These are phyloP conservation scores for Austropuccinia psidii DNA, from an alignment of 1,284 basidiomycete genomes.

Conservation along the genomic window DNA sequence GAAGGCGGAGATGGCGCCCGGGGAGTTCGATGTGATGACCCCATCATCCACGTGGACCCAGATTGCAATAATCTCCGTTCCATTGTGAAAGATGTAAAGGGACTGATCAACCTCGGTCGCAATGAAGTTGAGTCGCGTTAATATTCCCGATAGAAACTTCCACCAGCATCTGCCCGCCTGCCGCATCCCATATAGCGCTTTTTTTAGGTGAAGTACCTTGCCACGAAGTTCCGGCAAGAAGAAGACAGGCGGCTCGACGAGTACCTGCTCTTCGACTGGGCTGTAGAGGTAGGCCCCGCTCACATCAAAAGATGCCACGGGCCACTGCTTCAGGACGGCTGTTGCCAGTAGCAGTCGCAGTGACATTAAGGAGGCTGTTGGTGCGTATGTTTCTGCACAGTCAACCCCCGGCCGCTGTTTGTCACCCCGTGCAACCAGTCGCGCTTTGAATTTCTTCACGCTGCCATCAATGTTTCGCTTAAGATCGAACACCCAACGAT, in stretches of 20 bases:
- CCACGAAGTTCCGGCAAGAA: too few relatives aligned
- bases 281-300: too few relatives aligned
- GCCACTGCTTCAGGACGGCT: neutral
- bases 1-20: too few relatives aligned
- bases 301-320: neutral
- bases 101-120: too few relatives aligned
- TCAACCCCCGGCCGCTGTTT: neutral
- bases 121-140: too few relatives aligned
- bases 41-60: too few relatives aligned
- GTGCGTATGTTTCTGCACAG: neutral
- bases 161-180: too few relatives aligned
- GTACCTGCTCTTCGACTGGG: neutral
- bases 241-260: too few relatives aligned
- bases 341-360: neutral
- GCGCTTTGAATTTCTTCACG: neutral
- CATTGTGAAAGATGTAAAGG: too few relatives aligned
- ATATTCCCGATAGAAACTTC: too few relatives aligned
- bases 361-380: neutral
- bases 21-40: too few relatives aligned
- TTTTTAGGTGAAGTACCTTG: neutral
- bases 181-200: neutral
- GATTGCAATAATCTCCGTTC: too few relatives aligned
- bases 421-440: neutral
- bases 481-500: neutral
- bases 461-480: neutral